phyloP scores from a whole-genome alignment of 192 early-diverging fungal genomes.

The Coemansia biformis region DNA sequence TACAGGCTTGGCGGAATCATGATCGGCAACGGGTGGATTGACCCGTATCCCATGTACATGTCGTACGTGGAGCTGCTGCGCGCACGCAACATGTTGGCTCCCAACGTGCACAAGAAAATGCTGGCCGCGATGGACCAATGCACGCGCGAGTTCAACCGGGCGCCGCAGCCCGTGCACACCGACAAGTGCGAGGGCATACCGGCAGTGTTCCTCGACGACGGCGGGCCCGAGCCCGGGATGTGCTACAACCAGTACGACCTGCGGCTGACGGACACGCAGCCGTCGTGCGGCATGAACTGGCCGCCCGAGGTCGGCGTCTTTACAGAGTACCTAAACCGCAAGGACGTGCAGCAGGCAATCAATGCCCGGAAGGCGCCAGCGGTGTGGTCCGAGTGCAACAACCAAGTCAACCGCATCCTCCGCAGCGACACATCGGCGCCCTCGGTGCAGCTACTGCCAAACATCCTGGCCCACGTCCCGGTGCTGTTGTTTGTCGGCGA shows the following conservation, averaged over 20 bases:
- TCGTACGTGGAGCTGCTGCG: constrained; percentile 50
- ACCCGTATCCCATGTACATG: constrained; percentile 55
- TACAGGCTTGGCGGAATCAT: constrained; percentile 50
- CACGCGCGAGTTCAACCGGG: constrained; percentile 32
- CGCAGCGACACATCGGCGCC: constrained; percentile 42
- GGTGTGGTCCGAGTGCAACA: constrained; percentile 61
- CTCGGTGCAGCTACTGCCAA: constrained; percentile 45
- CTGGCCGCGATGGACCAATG: constrained; percentile 28
- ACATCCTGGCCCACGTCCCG: constrained; percentile 44
- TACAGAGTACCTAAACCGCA: constrained; percentile 45
- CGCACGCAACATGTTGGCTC: constrained; percentile 27
- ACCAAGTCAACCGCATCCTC: constrained; percentile 29
- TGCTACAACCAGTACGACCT: constrained; percentile 76
- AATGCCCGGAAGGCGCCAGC: constrained; percentile 35
- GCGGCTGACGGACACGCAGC: constrained; percentile 54
- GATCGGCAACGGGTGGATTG: constrained; percentile 78
- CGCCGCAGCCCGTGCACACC: constrained; percentile 48
- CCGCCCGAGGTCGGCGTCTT: constrained; percentile 41
- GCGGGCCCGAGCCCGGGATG: constrained; percentile 27
- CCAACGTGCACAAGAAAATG: constrained; percentile 16
- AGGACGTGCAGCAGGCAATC: constrained; percentile 52
- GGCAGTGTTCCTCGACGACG: constrained; percentile 27
- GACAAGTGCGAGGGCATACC: constrained; percentile 36
- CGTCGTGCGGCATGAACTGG: constrained; percentile 61
- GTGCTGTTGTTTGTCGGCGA: constrained; percentile 63